Evolutionary conservation across 2,329 filamentous ascomycete genomes (phyloP), one percentile per base, ranked within the genome.

Genomic region (Colletotrichum falcatum): DNA sequence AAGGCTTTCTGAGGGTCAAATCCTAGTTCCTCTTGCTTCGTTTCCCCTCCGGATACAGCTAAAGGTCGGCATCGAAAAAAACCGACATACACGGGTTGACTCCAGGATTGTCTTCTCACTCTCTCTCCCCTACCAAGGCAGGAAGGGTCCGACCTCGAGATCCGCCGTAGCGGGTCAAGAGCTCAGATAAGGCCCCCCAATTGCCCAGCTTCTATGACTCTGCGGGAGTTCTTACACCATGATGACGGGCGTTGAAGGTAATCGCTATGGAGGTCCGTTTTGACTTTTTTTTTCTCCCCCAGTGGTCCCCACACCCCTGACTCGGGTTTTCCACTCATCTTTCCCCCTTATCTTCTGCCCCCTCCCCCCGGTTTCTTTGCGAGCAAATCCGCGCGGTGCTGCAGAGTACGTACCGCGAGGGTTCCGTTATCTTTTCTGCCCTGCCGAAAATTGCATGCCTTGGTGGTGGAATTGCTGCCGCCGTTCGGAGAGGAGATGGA

Each of bases 221-320:
- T 26, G 26, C 16, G 6, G n/a, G n/a, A 18, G 30, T 20, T 46
- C 33, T 46, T 48, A 37, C 63, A 56, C 63, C 67, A 58, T 62
- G 6, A 70, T 67, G 67, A 70, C 64, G 67, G 67, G 46, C 33
- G 44, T 59, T 28, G 28, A 51, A 62, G 55, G 58, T 53, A 67
- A 67, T 42, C 33, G 28, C 54, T 53, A 26, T 44, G 23, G 18
- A 49, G 42, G 46, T 42, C 8, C 23, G 30, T 33, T 33, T 33
- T 33, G 30, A 7, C 2, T 30, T 39, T 53, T n/a, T 30, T 4
- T 30, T 30, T 8, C 12, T 20, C 4, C 16, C 18, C 1, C n/a
- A 2, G 2, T 30, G 30, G 35, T n/a, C n/a, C 14, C 59, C 59
- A 61, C 59, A 33, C 20, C 28, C 11, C 44, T n/a, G 54, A 39